A percentile compares a stretch with the other conserved stretches of the same genome.
Conservation (phyloP, 164 flowering plant species). For the Tetracentron sinense region DNA sequence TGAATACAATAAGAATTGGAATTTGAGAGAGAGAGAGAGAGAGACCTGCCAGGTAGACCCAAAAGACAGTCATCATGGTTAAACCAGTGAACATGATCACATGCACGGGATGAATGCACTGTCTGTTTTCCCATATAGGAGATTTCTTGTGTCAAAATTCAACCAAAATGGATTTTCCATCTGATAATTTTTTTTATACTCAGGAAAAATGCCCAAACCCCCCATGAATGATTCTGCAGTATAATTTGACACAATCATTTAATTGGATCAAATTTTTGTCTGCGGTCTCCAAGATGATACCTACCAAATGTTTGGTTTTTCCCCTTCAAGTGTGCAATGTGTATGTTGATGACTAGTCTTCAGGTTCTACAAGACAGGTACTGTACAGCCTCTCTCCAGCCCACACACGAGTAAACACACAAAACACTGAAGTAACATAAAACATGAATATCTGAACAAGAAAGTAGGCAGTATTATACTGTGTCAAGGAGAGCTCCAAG, state of each 20-base stretch:
- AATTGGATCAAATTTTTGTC: not conserved
- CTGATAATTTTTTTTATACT: too few relatives aligned
- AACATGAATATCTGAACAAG: not conserved
- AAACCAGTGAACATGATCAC: too few relatives aligned
- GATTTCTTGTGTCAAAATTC: too few relatives aligned
- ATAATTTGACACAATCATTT: not conserved
- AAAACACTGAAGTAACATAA: not conserved
- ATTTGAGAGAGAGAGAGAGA: too few relatives aligned
- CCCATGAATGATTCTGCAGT: not conserved
- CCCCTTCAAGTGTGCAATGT: too few relatives aligned
- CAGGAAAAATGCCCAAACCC: not conserved
- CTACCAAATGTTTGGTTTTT: not conserved
- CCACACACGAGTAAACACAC: not conserved
- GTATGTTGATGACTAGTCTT: not conserved
- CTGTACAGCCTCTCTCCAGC: too few relatives aligned
- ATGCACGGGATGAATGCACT: too few relatives aligned
- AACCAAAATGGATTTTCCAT: too few relatives aligned
- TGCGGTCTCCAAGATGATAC: not conserved
- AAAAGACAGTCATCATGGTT: too few relatives aligned
- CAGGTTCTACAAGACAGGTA: too few relatives aligned
- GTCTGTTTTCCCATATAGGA: too few relatives aligned
- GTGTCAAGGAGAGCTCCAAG: slow-evolving; percentile 97
- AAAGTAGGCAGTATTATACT: slow-evolving; percentile 30
- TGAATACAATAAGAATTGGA: not conserved
- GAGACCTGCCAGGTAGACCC: too few relatives aligned